phyloP scores from a whole-genome alignment of 495 filamentous ascomycete genomes.

The Neurospora sublineolata region DNA sequence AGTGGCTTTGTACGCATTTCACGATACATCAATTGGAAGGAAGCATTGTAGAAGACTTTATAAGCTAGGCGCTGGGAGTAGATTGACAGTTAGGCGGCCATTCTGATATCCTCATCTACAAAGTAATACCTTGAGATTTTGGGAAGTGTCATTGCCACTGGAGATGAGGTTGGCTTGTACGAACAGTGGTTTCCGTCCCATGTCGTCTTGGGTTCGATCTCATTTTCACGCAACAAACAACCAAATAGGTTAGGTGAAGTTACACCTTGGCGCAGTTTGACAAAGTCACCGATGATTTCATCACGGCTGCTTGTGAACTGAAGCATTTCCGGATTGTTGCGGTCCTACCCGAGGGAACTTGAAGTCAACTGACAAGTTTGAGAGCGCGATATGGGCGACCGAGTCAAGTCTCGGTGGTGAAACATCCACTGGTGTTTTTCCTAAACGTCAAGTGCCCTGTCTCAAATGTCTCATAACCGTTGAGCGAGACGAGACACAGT shows the following conservation, averaged over 20 bases:
- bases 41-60: background rate
- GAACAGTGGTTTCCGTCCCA: background rate
- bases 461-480: background rate
- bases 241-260: background rate
- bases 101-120: no score
- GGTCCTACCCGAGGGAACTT: background rate
- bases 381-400: background rate
- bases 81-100: no score
- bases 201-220: background rate
- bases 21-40: background rate
- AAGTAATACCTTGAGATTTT: background rate
- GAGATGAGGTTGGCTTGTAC: no score
- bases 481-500: background rate
- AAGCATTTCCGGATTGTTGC: background rate
- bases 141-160: background rate
- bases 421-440: background rate
- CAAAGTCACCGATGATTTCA: background rate
- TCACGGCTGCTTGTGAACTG: background rate
- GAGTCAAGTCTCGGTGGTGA: background rate
- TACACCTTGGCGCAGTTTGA: background rate
- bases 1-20: no score
- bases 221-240: background rate
- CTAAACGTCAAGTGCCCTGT: background rate
- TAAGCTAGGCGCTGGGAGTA: background rate
- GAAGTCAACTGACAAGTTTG: background rate